Evolutionary conservation across 768 basidiomycete genomes (phyloP).

Genomic region (Lentinula sp.): DNA sequence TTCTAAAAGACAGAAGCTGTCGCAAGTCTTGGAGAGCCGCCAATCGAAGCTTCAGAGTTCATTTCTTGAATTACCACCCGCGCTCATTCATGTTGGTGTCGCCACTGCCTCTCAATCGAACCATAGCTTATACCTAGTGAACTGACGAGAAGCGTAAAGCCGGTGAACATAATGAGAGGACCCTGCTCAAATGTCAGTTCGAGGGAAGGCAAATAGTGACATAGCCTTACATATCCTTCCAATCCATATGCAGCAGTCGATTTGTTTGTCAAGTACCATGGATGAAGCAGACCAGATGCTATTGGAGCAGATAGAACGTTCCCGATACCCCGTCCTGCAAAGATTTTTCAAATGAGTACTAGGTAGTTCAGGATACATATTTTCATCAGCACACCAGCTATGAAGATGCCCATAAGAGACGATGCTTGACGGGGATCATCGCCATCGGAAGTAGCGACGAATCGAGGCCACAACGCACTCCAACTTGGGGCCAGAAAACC

Average conservation of each 20-base stretch:
- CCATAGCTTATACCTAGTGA: conserved; percentile 1
- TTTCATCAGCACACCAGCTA: neutral
- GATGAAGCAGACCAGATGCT: conserved; percentile 5
- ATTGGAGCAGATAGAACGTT: conserved; percentile 7
- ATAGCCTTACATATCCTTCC: conserved; percentile 7
- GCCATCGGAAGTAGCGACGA: neutral
- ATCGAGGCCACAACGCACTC: conserved; percentile 10
- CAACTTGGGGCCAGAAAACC: conserved; percentile 10
- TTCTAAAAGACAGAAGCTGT: no score
- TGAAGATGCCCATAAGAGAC: conserved; percentile 6
- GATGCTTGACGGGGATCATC: conserved; percentile 6
- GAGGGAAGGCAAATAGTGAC: neutral
- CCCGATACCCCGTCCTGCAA: neutral
- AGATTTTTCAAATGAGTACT: neutral
- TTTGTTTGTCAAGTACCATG: conserved; percentile 7
- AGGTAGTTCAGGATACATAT: neutral
- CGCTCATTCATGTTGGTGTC: neutral
- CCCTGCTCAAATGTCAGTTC: neutral
- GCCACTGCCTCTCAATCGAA: neutral
- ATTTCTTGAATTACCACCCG: neutral
- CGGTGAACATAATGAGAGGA: conserved; percentile 3
- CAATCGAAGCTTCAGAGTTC: no score
- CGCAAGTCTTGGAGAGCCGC: no score
- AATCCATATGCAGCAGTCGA: conserved; percentile 5
- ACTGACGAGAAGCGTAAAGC: neutral